A percentile compares a stretch with the other conserved stretches of the same genome.
These are phyloP conservation scores for Atkinsonella texensis DNA, from an alignment of 2,329 filamentous ascomycete genomes.

Conservation along the genomic window DNA sequence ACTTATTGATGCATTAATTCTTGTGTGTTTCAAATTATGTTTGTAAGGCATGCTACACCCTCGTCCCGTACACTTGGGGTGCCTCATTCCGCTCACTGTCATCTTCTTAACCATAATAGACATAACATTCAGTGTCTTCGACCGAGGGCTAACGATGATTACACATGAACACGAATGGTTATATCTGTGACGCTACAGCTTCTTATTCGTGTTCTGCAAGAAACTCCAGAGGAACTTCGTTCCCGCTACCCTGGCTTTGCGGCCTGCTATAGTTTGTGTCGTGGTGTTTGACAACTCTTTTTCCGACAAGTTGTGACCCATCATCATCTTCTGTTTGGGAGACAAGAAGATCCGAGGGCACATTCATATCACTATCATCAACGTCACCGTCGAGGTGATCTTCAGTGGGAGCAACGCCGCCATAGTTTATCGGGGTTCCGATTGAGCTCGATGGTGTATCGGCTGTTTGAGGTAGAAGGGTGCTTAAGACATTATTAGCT, in stretches of 20 bases:
- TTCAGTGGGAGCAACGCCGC: background rate
- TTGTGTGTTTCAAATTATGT: too few species aligned
- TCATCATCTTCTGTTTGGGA: constrained; percentile 18
- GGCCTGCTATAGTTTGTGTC: constrained; percentile 9
- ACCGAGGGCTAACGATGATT: too few species aligned
- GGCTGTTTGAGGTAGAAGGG: background rate
- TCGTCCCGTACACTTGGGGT: too few species aligned
- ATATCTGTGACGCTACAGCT: background rate
- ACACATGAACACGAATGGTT: background rate
- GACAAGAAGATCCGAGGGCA: constrained; percentile 16
- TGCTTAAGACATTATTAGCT: constrained; percentile 42
- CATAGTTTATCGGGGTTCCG: background rate
- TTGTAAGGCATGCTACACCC: too few species aligned
- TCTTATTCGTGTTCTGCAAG: constrained; percentile 29
- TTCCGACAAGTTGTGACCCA: too few species aligned
- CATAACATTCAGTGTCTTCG: too few species aligned
- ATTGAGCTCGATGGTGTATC: background rate
- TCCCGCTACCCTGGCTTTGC: constrained; percentile 26
- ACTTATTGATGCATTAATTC: too few species aligned
- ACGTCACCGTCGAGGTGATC: background rate
- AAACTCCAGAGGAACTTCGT: constrained; percentile 41
- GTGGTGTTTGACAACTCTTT: background rate
- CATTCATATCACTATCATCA: constrained; percentile 14
- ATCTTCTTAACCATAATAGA: too few species aligned
- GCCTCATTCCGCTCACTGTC: too few species aligned